Conservation (phyloP, 78 protist genomes). For the Creolimax fragrantissima region DNA sequence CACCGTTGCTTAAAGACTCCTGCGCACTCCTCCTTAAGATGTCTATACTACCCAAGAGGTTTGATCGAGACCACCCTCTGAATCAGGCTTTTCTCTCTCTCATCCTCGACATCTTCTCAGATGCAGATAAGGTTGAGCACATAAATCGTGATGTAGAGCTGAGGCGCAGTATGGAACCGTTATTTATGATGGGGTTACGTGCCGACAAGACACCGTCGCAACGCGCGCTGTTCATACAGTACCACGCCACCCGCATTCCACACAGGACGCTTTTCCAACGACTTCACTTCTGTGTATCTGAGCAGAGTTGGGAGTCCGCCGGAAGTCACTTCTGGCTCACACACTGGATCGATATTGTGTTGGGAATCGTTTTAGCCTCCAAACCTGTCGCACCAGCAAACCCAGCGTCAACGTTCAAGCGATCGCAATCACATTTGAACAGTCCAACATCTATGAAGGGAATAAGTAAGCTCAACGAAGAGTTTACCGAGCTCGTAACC, state of each 20-base stretch:
- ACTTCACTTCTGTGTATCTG: background rate
- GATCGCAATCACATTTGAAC: background rate
- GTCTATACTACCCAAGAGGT: background rate
- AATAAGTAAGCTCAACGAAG: background rate
- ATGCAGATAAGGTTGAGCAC: background rate
- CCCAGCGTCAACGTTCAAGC: background rate
- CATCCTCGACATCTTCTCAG: background rate
- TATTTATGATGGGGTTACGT: background rate
- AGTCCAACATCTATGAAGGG: background rate
- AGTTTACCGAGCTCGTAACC: background rate
- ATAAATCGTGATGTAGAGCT: background rate
- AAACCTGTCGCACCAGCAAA: background rate
- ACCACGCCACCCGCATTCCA: background rate
- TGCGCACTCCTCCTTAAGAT: background rate
- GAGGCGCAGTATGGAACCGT: background rate
- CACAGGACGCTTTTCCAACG: background rate
- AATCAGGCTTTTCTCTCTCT: background rate
- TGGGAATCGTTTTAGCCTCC: background rate
- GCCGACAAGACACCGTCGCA: background rate
- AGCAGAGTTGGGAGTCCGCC: background rate
- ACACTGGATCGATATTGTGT: background rate
- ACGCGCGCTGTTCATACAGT: background rate
- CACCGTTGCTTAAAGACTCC: background rate
- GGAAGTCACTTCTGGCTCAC: background rate
- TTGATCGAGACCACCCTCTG: background rate